Evolutionary conservation across 768 basidiomycete species (phyloP), one percentile per base, ranked within the genome.

Genomic region (Melanogaster broomeanus): DNA sequence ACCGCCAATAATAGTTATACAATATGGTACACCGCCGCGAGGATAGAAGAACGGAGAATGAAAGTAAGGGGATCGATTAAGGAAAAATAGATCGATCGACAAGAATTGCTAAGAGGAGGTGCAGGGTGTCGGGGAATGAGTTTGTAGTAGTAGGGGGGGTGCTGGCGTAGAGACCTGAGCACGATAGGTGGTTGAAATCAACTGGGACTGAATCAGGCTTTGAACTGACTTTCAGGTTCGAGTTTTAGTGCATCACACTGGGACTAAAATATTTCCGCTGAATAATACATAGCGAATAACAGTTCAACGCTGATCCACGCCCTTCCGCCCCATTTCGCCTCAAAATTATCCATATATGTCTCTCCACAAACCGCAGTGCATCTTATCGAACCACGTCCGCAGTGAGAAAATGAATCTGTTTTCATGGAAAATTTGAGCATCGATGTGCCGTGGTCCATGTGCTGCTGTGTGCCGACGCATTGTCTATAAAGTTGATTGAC

Each of bases 211-310:
- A 24, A 24, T 42, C 27, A 31, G 52, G 39, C 30, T 40, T 27
- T 22, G 33, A 19, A 18, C 27, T 16, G 21, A 47, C 51, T 42
- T 53, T 38, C 22, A 49, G 49, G 63, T 63, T 55, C 35, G 54
- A 54, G 53, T 67, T 55, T 56, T 47, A 55, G 60, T 59, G 59
- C 61, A 44, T 53, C 42, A 37, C 55, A 37, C 35, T n/a, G n/a
- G 11, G 48, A 49, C 24, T 49, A 55, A 67, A 65, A 60, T 62
- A 66, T 61, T 40, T 52, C 33, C 47, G 55, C 64, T 62, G 66
- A 66, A 62, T 56, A 62, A 62, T 56, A 47, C 42, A 33, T 22
- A 39, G 48, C 43, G 49, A 43, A 38, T 46, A 49, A 22, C 37
- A 46, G 42, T 42, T 38, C 24, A 16, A 22, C 24, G 51, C 43